Evolutionary conservation across 2,329 filamentous ascomycete species (phyloP).

Genomic region (Chaetomium sp.): DNA sequence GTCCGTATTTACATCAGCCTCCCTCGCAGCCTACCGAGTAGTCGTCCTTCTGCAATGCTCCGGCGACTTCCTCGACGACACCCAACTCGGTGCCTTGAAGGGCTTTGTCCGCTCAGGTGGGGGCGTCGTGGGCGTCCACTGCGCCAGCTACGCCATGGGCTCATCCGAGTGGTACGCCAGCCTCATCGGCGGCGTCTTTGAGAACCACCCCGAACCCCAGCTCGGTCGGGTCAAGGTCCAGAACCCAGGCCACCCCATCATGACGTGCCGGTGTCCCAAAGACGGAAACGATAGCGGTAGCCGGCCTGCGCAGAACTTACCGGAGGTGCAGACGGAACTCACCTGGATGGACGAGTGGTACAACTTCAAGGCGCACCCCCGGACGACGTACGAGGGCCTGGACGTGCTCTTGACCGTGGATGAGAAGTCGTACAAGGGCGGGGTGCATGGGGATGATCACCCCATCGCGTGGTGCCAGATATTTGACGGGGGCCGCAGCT

Average conservation of each 20-base stretch:
- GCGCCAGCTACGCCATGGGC: constrained; percentile 42
- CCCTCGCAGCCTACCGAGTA: constrained; percentile 41
- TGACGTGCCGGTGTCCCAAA: constrained; percentile 26
- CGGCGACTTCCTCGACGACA: constrained; percentile 42
- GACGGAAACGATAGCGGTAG: constrained; percentile 13
- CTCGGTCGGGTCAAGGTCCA: constrained; percentile 38
- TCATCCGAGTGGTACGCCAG: constrained; percentile 43
- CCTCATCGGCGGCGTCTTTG: constrained; percentile 45
- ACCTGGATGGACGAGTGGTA: constrained; percentile 49
- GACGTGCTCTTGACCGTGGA: constrained; percentile 43
- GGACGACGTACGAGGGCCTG: constrained; percentile 31
- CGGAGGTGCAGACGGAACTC: constrained; percentile 29
- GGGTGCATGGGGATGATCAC: constrained; percentile 43
- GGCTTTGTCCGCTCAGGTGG: constrained; percentile 41
- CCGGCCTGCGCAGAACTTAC: background rate
- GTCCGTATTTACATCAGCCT: constrained; percentile 37
- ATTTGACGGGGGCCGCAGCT: constrained; percentile 44
- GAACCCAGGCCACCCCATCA: constrained; percentile 39
- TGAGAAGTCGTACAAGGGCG: constrained; percentile 42
- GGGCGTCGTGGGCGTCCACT: constrained; percentile 47
- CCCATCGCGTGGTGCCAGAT: constrained; percentile 47
- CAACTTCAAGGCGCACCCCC: constrained; percentile 43
- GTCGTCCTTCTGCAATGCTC: constrained; percentile 46
- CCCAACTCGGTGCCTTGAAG: constrained; percentile 42
- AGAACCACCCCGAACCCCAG: constrained; percentile 44